Conservation (phyloP, 2,329 filamentous ascomycete species). For the Huntiella savannae region DNA sequence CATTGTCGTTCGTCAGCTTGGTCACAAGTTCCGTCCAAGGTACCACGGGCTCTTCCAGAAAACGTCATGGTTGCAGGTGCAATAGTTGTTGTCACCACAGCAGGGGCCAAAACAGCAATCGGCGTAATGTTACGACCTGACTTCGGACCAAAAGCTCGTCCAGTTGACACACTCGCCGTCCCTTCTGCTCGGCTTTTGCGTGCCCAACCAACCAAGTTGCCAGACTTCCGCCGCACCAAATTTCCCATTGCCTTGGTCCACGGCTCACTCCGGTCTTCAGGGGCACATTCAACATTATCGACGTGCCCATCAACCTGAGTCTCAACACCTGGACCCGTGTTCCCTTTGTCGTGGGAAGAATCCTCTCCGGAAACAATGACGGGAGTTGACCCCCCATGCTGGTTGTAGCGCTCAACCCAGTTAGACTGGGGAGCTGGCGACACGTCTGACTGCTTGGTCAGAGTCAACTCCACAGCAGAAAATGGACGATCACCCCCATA, state of each 20-base stretch:
- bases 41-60: neutral
- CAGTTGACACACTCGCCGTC: no score
- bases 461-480: neutral
- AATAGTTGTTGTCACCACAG: neutral
- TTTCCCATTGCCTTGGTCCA: no score
- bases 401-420: slow-evolving; percentile 7
- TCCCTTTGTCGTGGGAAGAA: neutral
- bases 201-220: no score
- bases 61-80: neutral
- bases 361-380: slow-evolving; percentile 4
- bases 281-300: neutral
- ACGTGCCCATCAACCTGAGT: neutral
- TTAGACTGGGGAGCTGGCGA: neutral
- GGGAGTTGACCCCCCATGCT: neutral
- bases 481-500: neutral
- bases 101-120: neutral
- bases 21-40: no score
- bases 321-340: no score
- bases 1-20: no score
- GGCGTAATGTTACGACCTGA: neutral
- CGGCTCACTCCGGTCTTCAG: no score
- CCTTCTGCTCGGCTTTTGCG: no score
- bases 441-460: neutral
- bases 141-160: neutral
- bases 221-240: no score